phyloP scores from a whole-genome alignment of 805 yeast species.

The Saccharomycopsis schoenii region DNA sequence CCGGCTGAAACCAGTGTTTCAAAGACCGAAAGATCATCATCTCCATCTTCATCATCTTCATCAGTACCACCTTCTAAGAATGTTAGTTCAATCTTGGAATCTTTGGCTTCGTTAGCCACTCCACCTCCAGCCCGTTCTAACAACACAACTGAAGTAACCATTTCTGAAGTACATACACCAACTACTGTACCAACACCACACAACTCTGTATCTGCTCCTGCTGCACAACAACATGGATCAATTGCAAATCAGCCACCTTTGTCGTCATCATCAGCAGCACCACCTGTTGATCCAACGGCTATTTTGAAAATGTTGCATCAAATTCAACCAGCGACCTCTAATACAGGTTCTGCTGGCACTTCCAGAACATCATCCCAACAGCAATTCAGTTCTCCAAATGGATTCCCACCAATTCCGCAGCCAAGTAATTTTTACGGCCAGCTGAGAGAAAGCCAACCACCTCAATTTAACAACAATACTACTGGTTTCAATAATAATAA shows the following conservation, averaged over 20 bases:
- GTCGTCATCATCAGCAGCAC: neutral
- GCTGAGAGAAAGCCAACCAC: constrained; percentile 10
- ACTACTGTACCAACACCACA: constrained; percentile 15
- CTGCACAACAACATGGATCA: neutral
- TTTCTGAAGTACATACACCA: constrained; percentile 19
- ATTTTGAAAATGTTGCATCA: constrained; percentile 30
- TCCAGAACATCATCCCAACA: constrained; percentile 20
- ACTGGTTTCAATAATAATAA: neutral
- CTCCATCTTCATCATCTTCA: constrained; percentile 32
- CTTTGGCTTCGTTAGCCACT: constrained; percentile 52
- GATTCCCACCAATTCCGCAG: constrained; percentile 8
- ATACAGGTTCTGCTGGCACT: constrained; percentile 1
- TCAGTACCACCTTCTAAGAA: constrained; percentile 28
- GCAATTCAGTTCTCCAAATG: neutral
- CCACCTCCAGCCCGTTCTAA: constrained; percentile 27
- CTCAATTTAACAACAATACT: constrained; percentile 2
- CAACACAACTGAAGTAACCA: constrained; percentile 19
- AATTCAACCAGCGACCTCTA: constrained; percentile 21
- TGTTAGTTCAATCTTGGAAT: constrained; percentile 59
- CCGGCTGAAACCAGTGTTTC: neutral
- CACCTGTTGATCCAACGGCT: constrained; percentile 29
- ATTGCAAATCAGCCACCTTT: neutral
- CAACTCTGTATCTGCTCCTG: neutral
- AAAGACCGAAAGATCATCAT: constrained; percentile 19
- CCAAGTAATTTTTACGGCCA: constrained; percentile 10